Base-by-base conservation (phyloP, 805 yeast species). In the Millerago galiae region DNA sequence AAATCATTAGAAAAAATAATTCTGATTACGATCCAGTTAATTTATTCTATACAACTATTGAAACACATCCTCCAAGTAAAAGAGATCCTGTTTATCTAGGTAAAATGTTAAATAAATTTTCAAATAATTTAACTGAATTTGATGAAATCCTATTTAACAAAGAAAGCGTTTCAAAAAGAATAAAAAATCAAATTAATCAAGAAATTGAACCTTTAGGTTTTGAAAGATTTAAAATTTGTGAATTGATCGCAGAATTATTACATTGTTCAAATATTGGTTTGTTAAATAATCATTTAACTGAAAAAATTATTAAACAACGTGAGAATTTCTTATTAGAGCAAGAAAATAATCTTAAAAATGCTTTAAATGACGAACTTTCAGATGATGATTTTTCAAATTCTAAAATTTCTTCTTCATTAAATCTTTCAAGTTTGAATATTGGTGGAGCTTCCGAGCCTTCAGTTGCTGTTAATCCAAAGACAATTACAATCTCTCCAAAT, bases 221-320 rank as follows among this genome's bases (percentile, higher is more conserved):
- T 62, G 96, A 93, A 54, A 74, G 95, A 51, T 93, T 93, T 65
- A 87, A 91, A 55, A 76, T 93, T 15, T 84, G 96, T 53, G 99
- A 93, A 65, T 71, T 93, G 34, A 81, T 91, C 35, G 99, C 99
- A 0, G 99, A 93, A 58, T 70, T 93, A 35, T 69, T 93, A 40
- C 99, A 93, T 63, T 93, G 99, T 59, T 88, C 96, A 10, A 93
- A 93, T 63, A 93, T 93, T 95, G 86, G 85, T 3, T 69, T 93
- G 25, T 72, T 93, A 44, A 93, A 91, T 60, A 90, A 90, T 46
- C 77, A 75, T 28, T 70, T 73, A 31, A 90, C 90, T 40, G 81
- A 86, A 56, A 68, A 68, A 36, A 72, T 88, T 28, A 76, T 89
- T 21, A 60, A 66, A 29, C 81, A 83, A 46, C 75, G 97, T 35